Conservation (phyloP, 202 grass and related monocot species). For the Hordeum pubiflorum region DNA sequence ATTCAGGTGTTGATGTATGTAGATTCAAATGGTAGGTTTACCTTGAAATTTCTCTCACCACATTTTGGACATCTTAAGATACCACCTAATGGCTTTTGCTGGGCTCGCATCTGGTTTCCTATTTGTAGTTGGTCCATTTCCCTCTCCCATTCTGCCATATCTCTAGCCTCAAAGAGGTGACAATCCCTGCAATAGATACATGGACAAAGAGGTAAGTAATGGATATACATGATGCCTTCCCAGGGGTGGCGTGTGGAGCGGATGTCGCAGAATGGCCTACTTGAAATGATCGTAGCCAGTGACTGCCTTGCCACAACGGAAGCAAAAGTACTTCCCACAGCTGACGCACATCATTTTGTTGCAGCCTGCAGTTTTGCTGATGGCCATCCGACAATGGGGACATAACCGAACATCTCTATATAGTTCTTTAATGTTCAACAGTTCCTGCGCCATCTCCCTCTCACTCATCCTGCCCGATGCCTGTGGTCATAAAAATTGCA, state of each 20-base stretch:
- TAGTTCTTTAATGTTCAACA: not conserved
- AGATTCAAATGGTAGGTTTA: not conserved
- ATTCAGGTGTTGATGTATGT: not conserved
- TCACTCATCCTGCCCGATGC: not conserved
- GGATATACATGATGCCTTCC: not conserved
- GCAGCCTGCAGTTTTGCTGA: not conserved
- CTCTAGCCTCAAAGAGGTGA: not conserved
- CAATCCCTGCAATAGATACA: not conserved
- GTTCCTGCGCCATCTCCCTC: not conserved
- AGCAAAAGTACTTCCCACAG: not conserved
- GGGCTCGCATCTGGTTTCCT: not conserved
- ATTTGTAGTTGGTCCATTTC: not conserved
- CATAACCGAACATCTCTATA: not conserved
- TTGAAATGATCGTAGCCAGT: not conserved
- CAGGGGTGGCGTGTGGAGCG: not conserved
- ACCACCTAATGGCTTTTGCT: not conserved
- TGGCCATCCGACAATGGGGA: not conserved
- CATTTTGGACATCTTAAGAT: not conserved
- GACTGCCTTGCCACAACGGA: not conserved
- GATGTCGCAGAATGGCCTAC: not conserved
- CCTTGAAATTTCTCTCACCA: not conserved
- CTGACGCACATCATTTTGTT: not conserved
- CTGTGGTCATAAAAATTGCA: not conserved
- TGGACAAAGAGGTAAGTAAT: not conserved
- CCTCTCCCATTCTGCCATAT: not conserved